A percentile compares a stretch with the other conserved stretches of the same genome.
Conservation (phyloP, 345 rosid genomes). For the Acer campestre region DNA sequence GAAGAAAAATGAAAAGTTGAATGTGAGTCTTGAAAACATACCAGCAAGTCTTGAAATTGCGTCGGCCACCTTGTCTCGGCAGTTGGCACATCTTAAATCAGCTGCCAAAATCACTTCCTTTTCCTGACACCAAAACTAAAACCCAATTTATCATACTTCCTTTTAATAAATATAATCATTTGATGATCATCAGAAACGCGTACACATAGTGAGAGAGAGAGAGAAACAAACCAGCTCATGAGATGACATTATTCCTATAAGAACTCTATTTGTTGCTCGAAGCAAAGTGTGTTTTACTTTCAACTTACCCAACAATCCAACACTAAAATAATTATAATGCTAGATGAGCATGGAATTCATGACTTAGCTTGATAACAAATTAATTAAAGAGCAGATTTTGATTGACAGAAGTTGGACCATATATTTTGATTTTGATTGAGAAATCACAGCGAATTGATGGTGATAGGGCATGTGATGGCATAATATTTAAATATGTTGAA, state of each 20-base stretch:
- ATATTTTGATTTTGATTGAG: constrained; percentile 15
- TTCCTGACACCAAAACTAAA: too few species aligned
- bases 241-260: neutral
- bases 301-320: too few species aligned
- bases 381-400: too few species aligned
- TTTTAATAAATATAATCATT: too few species aligned
- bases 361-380: too few species aligned
- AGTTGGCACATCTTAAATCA: constrained; percentile 27
- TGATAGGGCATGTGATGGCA: constrained; percentile 21
- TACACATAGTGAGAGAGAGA: neutral
- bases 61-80: constrained; percentile 31
- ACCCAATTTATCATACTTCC: neutral
- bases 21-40: neutral
- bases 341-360: too few species aligned
- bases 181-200: too few species aligned
- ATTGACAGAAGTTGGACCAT: too few species aligned
- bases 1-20: too few species aligned
- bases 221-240: constrained; percentile 1
- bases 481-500: neutral
- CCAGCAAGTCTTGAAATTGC: constrained; percentile 33
- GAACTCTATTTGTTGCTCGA: too few species aligned
- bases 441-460: constrained; percentile 14
- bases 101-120: constrained; percentile 36
- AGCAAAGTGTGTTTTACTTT: too few species aligned
- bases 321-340: too few species aligned